phyloP scores from a whole-genome alignment of 106 monocot species.

The Triglochin maritima region DNA sequence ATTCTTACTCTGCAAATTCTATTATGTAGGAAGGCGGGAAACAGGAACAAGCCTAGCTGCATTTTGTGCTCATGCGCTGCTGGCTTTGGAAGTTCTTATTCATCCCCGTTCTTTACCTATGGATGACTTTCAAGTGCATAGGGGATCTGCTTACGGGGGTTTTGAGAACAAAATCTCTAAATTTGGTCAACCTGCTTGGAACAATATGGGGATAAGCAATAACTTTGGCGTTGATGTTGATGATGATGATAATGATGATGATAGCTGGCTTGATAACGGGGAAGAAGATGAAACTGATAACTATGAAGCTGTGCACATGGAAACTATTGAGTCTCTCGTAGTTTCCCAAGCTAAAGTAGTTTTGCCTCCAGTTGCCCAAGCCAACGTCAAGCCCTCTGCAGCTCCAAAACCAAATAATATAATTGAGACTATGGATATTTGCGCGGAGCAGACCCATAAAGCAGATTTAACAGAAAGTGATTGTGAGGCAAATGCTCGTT shows the following conservation, averaged over 20 bases:
- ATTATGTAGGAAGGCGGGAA: slow-evolving; percentile 51
- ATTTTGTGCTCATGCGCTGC: slow-evolving; percentile 63
- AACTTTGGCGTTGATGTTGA: slow-evolving; percentile 13
- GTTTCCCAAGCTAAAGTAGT: too few species aligned
- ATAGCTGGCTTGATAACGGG: slow-evolving; percentile 6
- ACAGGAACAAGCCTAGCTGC: slow-evolving; percentile 52
- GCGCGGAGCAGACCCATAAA: too few species aligned
- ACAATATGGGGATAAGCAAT: slow-evolving; percentile 2
- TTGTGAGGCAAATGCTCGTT: too few species aligned
- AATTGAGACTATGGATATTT: too few species aligned
- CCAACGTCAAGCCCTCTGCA: too few species aligned
- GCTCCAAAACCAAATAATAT: too few species aligned
- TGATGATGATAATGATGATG: background rate
- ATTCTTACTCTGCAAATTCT: too few species aligned
- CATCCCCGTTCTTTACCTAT: slow-evolving; percentile 72
- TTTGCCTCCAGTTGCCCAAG: too few species aligned
- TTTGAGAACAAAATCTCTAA: slow-evolving; percentile 5
- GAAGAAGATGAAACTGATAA: slow-evolving; percentile 13
- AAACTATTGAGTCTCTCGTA: background rate
- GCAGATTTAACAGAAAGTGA: too few species aligned
- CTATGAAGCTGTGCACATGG: background rate
- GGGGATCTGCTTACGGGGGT: background rate
- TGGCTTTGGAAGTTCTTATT: slow-evolving; percentile 75
- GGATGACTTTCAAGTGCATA: slow-evolving; percentile 5
- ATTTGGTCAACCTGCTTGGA: background rate